Conservation (phyloP, 164 flowering plant species). For the Chimonanthus praecox region DNA sequence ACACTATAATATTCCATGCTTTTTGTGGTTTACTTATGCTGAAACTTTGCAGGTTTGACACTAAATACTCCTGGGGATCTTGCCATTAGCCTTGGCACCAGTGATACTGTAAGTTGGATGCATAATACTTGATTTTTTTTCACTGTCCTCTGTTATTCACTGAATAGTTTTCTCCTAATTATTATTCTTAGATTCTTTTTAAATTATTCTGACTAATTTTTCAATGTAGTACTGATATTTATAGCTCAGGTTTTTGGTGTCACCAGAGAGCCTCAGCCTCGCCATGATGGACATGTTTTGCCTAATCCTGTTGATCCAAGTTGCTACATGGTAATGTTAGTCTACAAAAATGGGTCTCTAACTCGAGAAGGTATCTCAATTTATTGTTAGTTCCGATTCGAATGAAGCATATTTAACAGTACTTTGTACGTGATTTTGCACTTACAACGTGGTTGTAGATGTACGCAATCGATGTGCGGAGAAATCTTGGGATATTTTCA, state of each 20-base stretch:
- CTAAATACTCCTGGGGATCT: constrained; percentile 76
- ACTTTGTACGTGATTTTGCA: constrained; percentile 18
- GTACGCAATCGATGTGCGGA: constrained; percentile 67
- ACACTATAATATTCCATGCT: too few species aligned
- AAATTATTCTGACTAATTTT: neutral
- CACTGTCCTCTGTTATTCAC: too few species aligned
- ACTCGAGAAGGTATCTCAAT: constrained; percentile 78
- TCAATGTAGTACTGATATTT: neutral
- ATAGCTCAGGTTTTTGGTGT: constrained; percentile 76
- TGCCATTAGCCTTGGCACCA: constrained; percentile 94
- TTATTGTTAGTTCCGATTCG: neutral
- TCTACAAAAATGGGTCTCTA: constrained; percentile 87
- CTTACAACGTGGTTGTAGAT: constrained; percentile 34
- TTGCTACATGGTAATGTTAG: constrained; percentile 88
- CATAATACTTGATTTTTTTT: neutral
- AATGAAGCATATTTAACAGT: neutral
- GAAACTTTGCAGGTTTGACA: constrained; percentile 63
- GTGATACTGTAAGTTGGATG: constrained; percentile 72
- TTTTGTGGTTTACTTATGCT: neutral
- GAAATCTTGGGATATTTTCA: constrained; percentile 84
- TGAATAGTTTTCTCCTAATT: too few species aligned
- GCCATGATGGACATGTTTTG: constrained; percentile 86
- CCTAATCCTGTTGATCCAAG: constrained; percentile 87
- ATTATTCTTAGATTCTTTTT: neutral
- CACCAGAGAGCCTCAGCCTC: constrained; percentile 65